Evolutionary conservation across 768 basidiomycete genomes (phyloP), one percentile per base, ranked within the genome.

Genomic region (Boletus edulis): DNA sequence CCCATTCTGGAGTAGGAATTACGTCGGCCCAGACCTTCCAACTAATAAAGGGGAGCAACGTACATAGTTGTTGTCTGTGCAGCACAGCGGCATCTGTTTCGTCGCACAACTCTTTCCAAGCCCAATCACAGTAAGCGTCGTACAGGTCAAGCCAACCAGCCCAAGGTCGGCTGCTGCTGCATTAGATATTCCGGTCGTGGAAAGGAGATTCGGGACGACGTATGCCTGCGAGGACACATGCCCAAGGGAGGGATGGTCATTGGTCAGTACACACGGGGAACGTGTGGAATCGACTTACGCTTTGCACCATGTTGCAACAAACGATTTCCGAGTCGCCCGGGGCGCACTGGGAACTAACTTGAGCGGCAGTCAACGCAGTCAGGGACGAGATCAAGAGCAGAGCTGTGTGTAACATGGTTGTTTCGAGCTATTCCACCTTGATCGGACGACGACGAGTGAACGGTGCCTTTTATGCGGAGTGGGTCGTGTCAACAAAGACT

Each of bases 41-140:
- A 22, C 14, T 22, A 49, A 9, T 29, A 29, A 29, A 37, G 14
- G 15, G 7, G 18, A 20, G 13, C 8, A 17, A 54, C 54, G 24
- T 32, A 63, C 61, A 22, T 59, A 54, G 49, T 27, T 59, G 20
- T 59, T 50, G 43, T 62, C 57, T 15, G 46, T 37, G 38, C 60
- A 62, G 40, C 62, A 62, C 29, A 62, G 5, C 1, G 62, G 57
- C 4, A 42, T 3, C 32, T 62, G 57, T 24, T 34, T 53, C 5
- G 57, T 62, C n/a, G 37, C 52, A 9, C 57, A 56, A 14, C 42
- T 49, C 34, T 24, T 50, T 47, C 57, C 60, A 17, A 17, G 43
- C 15, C 57, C 55, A 14, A 62, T 63, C 27, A 59, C 57, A 17
- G 49, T 62, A 24, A 62, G 40, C 2, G 37, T 31, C 8, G 49